These are phyloP conservation scores for Keqinozyma sinolaborantium DNA, from an alignment of 1,139 yeast species.

Conservation along the genomic window DNA sequence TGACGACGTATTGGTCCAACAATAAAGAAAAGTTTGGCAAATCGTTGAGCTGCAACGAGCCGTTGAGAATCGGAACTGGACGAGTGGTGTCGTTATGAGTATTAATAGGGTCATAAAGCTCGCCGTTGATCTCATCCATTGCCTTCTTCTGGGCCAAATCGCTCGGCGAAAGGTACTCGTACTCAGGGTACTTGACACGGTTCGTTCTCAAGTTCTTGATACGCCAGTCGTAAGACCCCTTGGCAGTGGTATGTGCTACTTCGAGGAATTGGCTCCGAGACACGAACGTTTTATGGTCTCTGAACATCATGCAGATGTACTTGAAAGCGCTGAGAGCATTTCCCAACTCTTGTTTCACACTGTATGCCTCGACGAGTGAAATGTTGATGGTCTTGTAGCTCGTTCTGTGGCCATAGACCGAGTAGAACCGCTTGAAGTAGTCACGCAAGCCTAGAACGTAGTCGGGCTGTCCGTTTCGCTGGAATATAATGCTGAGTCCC, in stretches of 20 bases:
- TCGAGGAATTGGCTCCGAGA: slow-evolving; percentile 4
- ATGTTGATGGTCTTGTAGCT: slow-evolving; percentile 25
- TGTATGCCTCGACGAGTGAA: slow-evolving; percentile 29
- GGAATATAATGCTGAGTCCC: slow-evolving; percentile 25
- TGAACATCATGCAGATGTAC: slow-evolving; percentile 15
- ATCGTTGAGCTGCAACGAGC: slow-evolving; percentile 22
- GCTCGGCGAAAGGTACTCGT: slow-evolving; percentile 8
- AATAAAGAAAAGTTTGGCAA: slow-evolving; percentile 26
- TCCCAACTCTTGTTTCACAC: slow-evolving; percentile 18
- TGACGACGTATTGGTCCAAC: slow-evolving; percentile 14
- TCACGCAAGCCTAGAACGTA: slow-evolving; percentile 27
- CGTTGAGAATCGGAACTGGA: slow-evolving; percentile 20
- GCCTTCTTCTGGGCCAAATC: slow-evolving; percentile 19
- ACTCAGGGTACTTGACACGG: slow-evolving; percentile 7
- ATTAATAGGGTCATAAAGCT: slow-evolving; percentile 23
- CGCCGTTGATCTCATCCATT: slow-evolving; percentile 8
- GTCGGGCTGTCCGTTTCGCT: slow-evolving; percentile 20
- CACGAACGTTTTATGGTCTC: slow-evolving; percentile 9
- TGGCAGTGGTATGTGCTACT: slow-evolving; percentile 6
- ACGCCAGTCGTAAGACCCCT: slow-evolving; percentile 19
- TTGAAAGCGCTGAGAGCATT: slow-evolving; percentile 24
- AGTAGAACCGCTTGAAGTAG: slow-evolving; percentile 39
- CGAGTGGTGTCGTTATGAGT: slow-evolving; percentile 16
- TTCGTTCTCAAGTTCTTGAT: slow-evolving; percentile 18
- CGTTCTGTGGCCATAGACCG: slow-evolving; percentile 25